Conservation (phyloP, 441 rosid species). For the Macaranga tanarius region DNA sequence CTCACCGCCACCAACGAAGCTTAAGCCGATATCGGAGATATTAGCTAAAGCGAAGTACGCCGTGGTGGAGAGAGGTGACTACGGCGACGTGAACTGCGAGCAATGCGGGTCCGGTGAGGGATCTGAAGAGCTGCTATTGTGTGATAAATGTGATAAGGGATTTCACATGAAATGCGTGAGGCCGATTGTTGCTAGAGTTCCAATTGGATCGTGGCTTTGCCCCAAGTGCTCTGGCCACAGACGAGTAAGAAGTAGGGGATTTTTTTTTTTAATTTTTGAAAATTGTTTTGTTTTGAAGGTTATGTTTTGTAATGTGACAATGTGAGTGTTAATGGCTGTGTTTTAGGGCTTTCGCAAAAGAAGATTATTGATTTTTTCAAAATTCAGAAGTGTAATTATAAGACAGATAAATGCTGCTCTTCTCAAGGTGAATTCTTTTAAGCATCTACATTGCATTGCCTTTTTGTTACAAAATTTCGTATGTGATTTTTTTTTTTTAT, state of each 20-base stretch:
- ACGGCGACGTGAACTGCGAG: conserved; percentile 54
- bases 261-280: not conserved
- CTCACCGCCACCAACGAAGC: conserved; percentile 54
- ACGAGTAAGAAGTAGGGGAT: conserved; percentile 79
- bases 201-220: conserved; percentile 85
- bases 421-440: conserved; percentile 50
- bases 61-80: conserved; percentile 48
- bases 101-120: conserved; percentile 73
- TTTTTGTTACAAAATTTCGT: too few relatives aligned
- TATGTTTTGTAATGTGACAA: conserved; percentile 16
- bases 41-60: conserved; percentile 49
- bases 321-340: conserved; percentile 16
- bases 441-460: too few relatives aligned
- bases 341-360: conserved; percentile 75
- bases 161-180: conserved; percentile 82
- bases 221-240: conserved; percentile 62
- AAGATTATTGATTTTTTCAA: conserved; percentile 78
- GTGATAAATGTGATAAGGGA: conserved; percentile 84
- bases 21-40: conserved; percentile 52
- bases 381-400: conserved; percentile 49
- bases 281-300: not conserved
- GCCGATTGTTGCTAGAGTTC: conserved; percentile 80
- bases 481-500: too few relatives aligned
- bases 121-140: conserved; percentile 65
- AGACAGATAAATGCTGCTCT: conserved; percentile 31